Conservation (phyloP, 1,139 yeast genomes). For the Protomyces lactucae-debilis region DNA sequence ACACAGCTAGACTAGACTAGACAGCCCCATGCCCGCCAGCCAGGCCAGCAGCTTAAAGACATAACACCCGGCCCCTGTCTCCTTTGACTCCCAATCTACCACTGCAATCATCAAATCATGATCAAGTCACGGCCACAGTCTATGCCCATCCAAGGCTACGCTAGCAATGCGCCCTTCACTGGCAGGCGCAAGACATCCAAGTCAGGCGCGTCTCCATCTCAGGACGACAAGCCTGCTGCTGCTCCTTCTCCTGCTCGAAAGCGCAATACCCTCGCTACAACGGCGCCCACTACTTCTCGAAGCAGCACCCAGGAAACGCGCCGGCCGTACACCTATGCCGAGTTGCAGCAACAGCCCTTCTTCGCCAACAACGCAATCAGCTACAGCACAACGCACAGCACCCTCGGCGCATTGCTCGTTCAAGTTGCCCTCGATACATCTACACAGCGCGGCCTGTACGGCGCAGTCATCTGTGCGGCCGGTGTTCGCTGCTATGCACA, state of each 20-base stretch:
- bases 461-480: not conserved
- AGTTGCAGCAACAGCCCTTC: not conserved
- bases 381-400: not conserved
- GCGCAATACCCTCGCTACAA: not conserved
- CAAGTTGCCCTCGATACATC: not conserved
- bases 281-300: not conserved
- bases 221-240: not conserved
- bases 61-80: not conserved
- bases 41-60: not conserved
- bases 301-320: not conserved
- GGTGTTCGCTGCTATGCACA: not conserved
- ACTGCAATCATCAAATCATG: not conserved
- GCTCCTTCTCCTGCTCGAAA: not conserved
- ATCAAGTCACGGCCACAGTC: not conserved
- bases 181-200: not conserved
- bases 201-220: not conserved
- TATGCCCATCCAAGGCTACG: not conserved
- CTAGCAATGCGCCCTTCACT: not conserved
- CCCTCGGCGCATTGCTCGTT: not conserved
- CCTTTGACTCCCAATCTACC: not conserved
- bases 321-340: not conserved
- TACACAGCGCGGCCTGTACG: not conserved
- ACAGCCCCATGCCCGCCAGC: no score
- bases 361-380: not conserved
- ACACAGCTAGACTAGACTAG: no score